Base-by-base conservation (phyloP, 2,329 filamentous ascomycete genomes). In the Metarhizium anisopliae region DNA sequence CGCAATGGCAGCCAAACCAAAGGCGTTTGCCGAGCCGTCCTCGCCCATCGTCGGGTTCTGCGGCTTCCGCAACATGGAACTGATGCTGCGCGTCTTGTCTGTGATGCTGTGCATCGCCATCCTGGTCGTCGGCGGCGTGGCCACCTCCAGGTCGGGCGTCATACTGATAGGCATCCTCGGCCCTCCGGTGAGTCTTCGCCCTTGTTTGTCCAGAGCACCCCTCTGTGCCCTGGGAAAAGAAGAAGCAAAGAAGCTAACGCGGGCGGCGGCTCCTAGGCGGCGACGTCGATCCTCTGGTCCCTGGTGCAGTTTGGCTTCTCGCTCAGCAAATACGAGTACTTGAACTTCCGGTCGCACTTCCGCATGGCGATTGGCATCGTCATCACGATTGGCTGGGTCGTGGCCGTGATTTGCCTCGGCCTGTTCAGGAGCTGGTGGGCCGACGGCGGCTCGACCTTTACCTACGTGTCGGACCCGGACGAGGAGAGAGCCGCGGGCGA, bases 331-430 rank as follows among this genome's bases (percentile, higher is more conserved):
- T 51, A 52, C 29, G 55, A 57, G 50, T 55, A 55, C 52, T 51
- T 57, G 42, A 57, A 57, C 55, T 55, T 57, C 50, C 55, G 52
- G 18, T 57, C 55, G 20, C 55, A 50, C 36, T 54, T 57, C 20
- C 43, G 55, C 35, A 57, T 57, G 55, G 45, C 51, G 16, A 55
- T 57, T 30, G 52, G 55, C 36, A 35, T 53, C 25, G n/a, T 57
- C 25, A 55, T 57, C 49, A 55, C 52, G 6, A 50, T 57, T 36
- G 55, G 55, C 3, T 57, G 43, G n/a, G 55, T 25, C 49, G 45
- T 55, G 6, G 49, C 54, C n/a, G 54, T 51, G 6, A 30, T 55
- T 16, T 51, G 29, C 49, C 35, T 42, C 13, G 54, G 49, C 11
- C 30, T 55, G 6, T 55, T 55, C 20, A 43, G 40, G 40, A 18